Evolutionary conservation across 1,139 yeast species (phyloP).

Genomic region (Eremothecium gossypii): DNA sequence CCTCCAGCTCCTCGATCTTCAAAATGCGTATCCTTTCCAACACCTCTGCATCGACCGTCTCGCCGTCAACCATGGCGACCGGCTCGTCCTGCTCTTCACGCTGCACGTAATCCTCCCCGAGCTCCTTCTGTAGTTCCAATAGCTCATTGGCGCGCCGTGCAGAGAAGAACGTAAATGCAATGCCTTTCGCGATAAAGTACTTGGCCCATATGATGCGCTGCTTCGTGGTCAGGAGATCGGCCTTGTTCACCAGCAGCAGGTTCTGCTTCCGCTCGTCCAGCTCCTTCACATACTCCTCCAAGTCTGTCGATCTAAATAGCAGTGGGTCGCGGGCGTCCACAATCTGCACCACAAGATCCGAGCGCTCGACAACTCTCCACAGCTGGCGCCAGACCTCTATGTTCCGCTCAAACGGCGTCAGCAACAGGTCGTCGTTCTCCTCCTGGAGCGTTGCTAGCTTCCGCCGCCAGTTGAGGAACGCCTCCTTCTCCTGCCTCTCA

Average conservation of each 20-base stretch:
- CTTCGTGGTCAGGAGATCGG: slow-evolving; percentile 69
- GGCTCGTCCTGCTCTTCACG: slow-evolving; percentile 22
- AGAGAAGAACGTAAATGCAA: slow-evolving; percentile 84
- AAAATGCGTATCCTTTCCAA: slow-evolving; percentile 56
- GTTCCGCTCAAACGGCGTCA: slow-evolving; percentile 96
- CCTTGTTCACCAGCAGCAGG: slow-evolving; percentile 81
- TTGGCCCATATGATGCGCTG: slow-evolving; percentile 86
- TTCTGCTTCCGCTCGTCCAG: slow-evolving; percentile 63
- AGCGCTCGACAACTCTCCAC: slow-evolving; percentile 96
- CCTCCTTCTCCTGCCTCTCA: slow-evolving; percentile 80
- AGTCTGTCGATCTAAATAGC: slow-evolving; percentile 79
- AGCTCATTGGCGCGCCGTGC: slow-evolving; percentile 76
- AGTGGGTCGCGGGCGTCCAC: slow-evolving; percentile 96
- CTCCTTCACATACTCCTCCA: slow-evolving; percentile 75
- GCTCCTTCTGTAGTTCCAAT: slow-evolving; percentile 48
- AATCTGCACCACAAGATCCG: slow-evolving; percentile 90
- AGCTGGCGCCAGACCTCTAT: slow-evolving; percentile 97
- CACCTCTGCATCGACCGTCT: slow-evolving; percentile 30
- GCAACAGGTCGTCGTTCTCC: slow-evolving; percentile 56
- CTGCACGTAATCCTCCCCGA: slow-evolving; percentile 22
- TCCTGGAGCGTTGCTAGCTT: slow-evolving; percentile 79
- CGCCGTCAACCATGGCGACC: slow-evolving; percentile 29
- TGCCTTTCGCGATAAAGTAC: slow-evolving; percentile 58
- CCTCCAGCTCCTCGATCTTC: slow-evolving; percentile 76
- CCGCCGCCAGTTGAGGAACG: slow-evolving; percentile 92